These are phyloP conservation scores for Daldinia decipiens DNA, from an alignment of 495 filamentous ascomycete genomes.

Conservation along the genomic window DNA sequence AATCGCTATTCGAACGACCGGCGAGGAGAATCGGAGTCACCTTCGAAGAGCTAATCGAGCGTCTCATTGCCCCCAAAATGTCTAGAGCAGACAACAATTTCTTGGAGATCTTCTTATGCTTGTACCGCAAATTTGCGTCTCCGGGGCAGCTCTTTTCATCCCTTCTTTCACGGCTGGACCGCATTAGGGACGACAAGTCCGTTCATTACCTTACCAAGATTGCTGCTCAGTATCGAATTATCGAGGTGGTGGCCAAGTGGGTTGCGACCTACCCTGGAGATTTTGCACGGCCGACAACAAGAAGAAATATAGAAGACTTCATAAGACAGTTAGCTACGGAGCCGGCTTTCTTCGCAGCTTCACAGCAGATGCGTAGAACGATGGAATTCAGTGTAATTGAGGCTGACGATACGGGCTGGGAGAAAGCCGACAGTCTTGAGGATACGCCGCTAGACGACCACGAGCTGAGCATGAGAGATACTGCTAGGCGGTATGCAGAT, in stretches of 20 bases:
- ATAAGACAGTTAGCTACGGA: slow-evolving; percentile 72
- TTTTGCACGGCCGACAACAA: slow-evolving; percentile 83
- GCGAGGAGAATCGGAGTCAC: slow-evolving; percentile 69
- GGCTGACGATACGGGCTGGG: slow-evolving; percentile 86
- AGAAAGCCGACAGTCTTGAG: slow-evolving; percentile 68
- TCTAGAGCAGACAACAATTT: slow-evolving; percentile 90
- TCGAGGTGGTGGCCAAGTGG: slow-evolving; percentile 89
- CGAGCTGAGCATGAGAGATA: slow-evolving; percentile 35
- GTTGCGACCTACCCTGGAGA: slow-evolving; percentile 90
- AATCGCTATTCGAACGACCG: slow-evolving; percentile 58
- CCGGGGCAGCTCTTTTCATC: slow-evolving; percentile 78
- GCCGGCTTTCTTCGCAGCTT: slow-evolving; percentile 80
- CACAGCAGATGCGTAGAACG: slow-evolving; percentile 79
- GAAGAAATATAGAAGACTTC: slow-evolving; percentile 74
- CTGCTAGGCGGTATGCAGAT: slow-evolving; percentile 43
- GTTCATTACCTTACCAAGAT: slow-evolving; percentile 73
- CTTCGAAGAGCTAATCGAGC: slow-evolving; percentile 91
- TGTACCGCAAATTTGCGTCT: slow-evolving; percentile 94
- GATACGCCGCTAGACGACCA: slow-evolving; percentile 33
- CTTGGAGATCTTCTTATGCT: slow-evolving; percentile 82
- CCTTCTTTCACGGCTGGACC: slow-evolving; percentile 78
- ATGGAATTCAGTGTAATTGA: slow-evolving; percentile 71
- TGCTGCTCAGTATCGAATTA: slow-evolving; percentile 80
- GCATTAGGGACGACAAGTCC: slow-evolving; percentile 68
- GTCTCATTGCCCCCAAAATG: slow-evolving; percentile 80